Percentiles rank a stretch among this genome's conserved stretches.
These are phyloP conservation scores for Saccharomycopsis crataegensis DNA, from an alignment of 1,139 yeast genomes.

Conservation along the genomic window DNA sequence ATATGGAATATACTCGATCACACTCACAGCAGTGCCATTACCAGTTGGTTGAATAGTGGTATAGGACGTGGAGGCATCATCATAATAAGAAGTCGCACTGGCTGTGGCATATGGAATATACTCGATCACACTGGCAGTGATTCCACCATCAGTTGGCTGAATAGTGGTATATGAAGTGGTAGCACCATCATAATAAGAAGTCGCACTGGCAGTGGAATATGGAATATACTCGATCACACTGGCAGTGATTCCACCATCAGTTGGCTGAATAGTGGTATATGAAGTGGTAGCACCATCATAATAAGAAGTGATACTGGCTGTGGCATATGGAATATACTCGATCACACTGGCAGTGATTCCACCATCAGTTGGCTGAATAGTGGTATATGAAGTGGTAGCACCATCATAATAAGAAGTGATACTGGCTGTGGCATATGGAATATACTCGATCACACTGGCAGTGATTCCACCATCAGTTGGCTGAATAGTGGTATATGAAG, in stretches of 20 bases:
- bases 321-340: conserved; percentile 5
- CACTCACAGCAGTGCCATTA: neutral
- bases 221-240: conserved; percentile 8
- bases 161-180: conserved; percentile 5
- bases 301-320: conserved; percentile 9
- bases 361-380: neutral
- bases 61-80: conserved; percentile 2
- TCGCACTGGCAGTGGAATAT: conserved; percentile 4
- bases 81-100: neutral
- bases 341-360: conserved; percentile 6
- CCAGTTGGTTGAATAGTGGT: conserved; percentile 6
- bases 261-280: conserved; percentile 7
- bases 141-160: conserved; percentile 8
- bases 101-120: conserved; percentile 3
- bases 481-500: neutral
- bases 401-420: conserved; percentile 10
- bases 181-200: conserved; percentile 1
- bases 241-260: neutral
- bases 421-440: too few species aligned
- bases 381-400: conserved; percentile 1
- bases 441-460: neutral
- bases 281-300: conserved; percentile 9
- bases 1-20: conserved; percentile 2
- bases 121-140: neutral
- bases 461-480: neutral